Evolutionary conservation across 2,329 filamentous ascomycete species (phyloP).

Genomic region (Aspergillus sp.): DNA sequence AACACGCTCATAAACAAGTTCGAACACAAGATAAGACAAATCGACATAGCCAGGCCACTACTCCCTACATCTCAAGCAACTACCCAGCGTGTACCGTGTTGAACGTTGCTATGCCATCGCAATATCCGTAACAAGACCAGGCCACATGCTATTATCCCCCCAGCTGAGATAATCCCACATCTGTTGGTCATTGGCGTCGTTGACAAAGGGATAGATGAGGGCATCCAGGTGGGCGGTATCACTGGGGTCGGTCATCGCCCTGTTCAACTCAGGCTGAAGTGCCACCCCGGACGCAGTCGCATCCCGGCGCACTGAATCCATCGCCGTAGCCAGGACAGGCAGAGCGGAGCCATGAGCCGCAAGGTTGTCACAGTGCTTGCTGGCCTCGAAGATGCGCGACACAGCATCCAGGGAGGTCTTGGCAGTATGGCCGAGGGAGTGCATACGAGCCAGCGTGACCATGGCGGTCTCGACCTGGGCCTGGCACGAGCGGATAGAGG

Average conservation of each 20-base stretch:
- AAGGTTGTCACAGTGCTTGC: conserved; percentile 28
- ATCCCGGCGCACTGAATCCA: conserved; percentile 9
- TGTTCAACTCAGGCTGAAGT: conserved; percentile 15
- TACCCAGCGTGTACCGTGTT: no score
- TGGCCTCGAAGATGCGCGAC: conserved; percentile 61
- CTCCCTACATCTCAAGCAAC: no score
- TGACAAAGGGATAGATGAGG: conserved; percentile 21
- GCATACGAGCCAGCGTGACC: conserved; percentile 49
- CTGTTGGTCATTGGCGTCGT: conserved; percentile 29
- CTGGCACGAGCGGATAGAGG: conserved; percentile 50
- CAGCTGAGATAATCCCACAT: conserved; percentile 39
- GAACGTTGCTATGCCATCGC: background rate
- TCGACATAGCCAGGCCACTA: no score
- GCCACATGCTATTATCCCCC: conserved; percentile 35
- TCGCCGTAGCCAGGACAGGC: conserved; percentile 8
- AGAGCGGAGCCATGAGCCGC: conserved; percentile 11
- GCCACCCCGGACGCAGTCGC: conserved; percentile 11
- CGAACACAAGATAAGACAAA: no score
- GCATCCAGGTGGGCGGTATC: conserved; percentile 25
- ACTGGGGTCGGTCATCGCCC: conserved; percentile 13
- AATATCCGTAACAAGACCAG: conserved; percentile 10
- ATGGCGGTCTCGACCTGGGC: conserved; percentile 54
- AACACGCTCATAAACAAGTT: no score
- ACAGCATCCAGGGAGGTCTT: conserved; percentile 63
- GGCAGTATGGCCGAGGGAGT: conserved; percentile 63